Evolutionary conservation across 1,139 yeast species (phyloP).

Genomic region (Geotrichum siamense): DNA sequence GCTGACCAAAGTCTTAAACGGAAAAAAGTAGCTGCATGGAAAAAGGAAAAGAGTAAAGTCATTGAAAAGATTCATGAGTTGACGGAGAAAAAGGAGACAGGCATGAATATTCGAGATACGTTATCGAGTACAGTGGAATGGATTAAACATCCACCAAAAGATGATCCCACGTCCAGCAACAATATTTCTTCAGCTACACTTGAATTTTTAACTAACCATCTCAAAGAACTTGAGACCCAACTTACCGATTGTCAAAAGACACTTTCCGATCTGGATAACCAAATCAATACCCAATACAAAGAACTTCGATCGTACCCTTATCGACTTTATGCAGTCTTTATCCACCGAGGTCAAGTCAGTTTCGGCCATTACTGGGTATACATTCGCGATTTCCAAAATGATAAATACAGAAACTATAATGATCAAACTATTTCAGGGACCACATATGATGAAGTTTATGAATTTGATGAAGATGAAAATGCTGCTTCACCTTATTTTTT

Average conservation of each 20-base stretch:
- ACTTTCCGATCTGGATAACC: conserved; percentile 40
- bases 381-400: conserved; percentile 63
- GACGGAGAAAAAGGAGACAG: conserved; percentile 25
- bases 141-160: conserved; percentile 30
- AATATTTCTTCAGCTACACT: conserved; percentile 19
- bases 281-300: conserved; percentile 53
- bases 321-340: conserved; percentile 81
- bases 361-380: conserved; percentile 97
- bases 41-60: conserved; percentile 44
- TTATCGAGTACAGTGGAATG: conserved; percentile 51
- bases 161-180: conserved; percentile 10
- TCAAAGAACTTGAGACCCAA: conserved; percentile 19
- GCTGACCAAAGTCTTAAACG: conserved; percentile 45
- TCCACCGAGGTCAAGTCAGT: conserved; percentile 92
- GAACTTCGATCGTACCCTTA: conserved; percentile 61
- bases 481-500: conserved; percentile 92
- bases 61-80: conserved; percentile 39
- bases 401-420: conserved; percentile 78
- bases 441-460: conserved; percentile 63
- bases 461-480: conserved; percentile 47
- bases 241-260: conserved; percentile 24
- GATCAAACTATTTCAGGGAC: conserved; percentile 88
- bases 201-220: conserved; percentile 31
- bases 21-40: conserved; percentile 59
- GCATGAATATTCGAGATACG: conserved; percentile 25